Percentiles rank a stretch among this genome's conserved stretches.
These are phyloP conservation scores for Trichosanthes cucumerina DNA, from an alignment of 306 rosid genomes.

Conservation along the genomic window DNA sequence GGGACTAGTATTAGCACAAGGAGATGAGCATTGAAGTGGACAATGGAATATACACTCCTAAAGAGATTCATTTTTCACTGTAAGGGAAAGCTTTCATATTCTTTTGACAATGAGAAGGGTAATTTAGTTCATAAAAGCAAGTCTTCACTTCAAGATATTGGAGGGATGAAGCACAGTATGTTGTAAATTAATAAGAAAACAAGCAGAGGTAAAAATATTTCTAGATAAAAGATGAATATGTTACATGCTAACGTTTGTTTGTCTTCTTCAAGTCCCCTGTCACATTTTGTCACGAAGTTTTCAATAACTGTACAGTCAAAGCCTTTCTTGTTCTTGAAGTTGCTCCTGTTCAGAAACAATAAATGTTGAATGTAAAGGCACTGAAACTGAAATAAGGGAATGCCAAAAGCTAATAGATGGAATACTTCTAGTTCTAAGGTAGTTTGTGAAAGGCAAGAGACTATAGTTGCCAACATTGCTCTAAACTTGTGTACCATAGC, in stretches of 20 bases:
- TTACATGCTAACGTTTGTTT: not conserved
- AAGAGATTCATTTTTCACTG: not conserved
- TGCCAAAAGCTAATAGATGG: not conserved
- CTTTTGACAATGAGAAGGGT: not conserved
- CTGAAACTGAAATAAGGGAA: not conserved
- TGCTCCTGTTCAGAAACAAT: constrained; percentile 41
- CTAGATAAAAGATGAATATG: not conserved
- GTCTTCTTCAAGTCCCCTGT: not conserved
- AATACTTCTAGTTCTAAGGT: not conserved
- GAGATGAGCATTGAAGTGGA: not conserved
- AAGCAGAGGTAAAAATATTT: not conserved
- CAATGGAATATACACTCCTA: not conserved
- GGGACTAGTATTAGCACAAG: not conserved
- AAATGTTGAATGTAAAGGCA: constrained; percentile 3
- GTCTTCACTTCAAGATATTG: not conserved
- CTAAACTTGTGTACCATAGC: not conserved
- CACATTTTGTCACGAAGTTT: not conserved
- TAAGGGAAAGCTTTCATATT: not conserved
- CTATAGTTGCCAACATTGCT: not conserved
- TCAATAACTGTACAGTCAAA: constrained; percentile 11
- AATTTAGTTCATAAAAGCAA: not conserved
- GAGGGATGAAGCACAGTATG: not conserved
- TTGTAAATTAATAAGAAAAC: not conserved
- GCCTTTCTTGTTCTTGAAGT: constrained; percentile 55
- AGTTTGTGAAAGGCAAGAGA: not conserved